These are phyloP conservation scores for Comarum palustre DNA, from an alignment of 306 rosid species.

Conservation along the genomic window DNA sequence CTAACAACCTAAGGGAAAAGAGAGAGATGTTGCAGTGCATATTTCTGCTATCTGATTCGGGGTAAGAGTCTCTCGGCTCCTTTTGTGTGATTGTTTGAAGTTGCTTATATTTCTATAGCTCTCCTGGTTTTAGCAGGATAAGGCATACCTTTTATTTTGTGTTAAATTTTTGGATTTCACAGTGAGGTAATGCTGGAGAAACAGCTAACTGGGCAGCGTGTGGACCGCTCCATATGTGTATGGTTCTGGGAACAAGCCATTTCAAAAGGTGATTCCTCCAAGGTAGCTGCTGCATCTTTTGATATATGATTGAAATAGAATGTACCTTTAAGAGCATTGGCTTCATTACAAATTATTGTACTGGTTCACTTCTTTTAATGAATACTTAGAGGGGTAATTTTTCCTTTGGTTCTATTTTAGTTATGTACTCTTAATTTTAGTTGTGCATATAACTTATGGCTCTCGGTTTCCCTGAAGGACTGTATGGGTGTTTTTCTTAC, in stretches of 20 bases:
- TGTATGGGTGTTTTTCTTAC: background rate
- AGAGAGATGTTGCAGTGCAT: slow-evolving; percentile 84
- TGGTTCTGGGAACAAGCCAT: slow-evolving; percentile 89
- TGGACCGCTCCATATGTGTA: slow-evolving; percentile 83
- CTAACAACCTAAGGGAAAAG: background rate
- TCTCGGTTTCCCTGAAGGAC: background rate
- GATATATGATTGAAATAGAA: background rate
- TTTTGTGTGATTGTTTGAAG: background rate
- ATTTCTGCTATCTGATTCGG: slow-evolving; percentile 94
- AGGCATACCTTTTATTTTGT: too few species aligned
- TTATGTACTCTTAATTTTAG: background rate
- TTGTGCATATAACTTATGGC: background rate
- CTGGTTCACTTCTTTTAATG: background rate
- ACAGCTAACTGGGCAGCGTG: slow-evolving; percentile 93
- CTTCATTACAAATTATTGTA: background rate
- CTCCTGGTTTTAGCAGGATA: slow-evolving; percentile 12
- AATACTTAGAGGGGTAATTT: background rate
- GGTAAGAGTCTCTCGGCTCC: slow-evolving; percentile 37
- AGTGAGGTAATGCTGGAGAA: slow-evolving; percentile 97
- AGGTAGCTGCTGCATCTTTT: slow-evolving; percentile 37
- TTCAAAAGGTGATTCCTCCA: slow-evolving; percentile 77
- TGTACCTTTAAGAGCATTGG: background rate
- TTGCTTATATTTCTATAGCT: background rate
- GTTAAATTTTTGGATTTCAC: slow-evolving; percentile 24
- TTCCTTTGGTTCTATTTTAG: background rate